A percentile compares a stretch with the other conserved stretches of the same genome.
Conservation (phyloP, 257 asterid species). For the Salvia rosmarinus region DNA sequence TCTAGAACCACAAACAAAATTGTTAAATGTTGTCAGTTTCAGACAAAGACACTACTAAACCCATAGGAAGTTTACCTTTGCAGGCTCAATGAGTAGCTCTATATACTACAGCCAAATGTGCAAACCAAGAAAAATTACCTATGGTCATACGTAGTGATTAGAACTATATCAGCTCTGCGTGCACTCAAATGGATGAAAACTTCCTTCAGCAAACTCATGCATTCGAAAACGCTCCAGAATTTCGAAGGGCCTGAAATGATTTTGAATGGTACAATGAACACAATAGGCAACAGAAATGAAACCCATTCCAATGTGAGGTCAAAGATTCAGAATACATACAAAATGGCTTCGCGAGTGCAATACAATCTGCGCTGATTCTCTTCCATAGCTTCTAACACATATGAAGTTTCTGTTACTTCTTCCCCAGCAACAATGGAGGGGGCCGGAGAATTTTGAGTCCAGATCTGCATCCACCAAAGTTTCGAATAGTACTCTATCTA, state of each 20-base stretch:
- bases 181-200: slow-evolving; percentile 94
- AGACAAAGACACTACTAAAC: too few species aligned
- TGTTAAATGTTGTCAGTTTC: too few species aligned
- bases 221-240: slow-evolving; percentile 83
- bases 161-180: slow-evolving; percentile 66
- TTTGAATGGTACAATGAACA: slow-evolving; percentile 16
- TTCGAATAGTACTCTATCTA: slow-evolving; percentile 16
- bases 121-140: slow-evolving; percentile 33
- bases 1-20: too few species aligned
- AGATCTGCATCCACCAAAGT: slow-evolving; percentile 58
- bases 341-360: slow-evolving; percentile 64
- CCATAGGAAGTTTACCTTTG: too few species aligned
- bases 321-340: slow-evolving; percentile 53
- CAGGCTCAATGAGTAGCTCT: too few species aligned
- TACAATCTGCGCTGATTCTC: slow-evolving; percentile 74
- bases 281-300: slow-evolving; percentile 18
- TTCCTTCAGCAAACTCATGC: slow-evolving; percentile 91
- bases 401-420: slow-evolving; percentile 68
- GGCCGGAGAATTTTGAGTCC: slow-evolving; percentile 82
- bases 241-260: slow-evolving; percentile 79
- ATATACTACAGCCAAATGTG: slow-evolving; percentile 1
- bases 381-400: slow-evolving; percentile 76
- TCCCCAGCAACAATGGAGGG: slow-evolving; percentile 80
- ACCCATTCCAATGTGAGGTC: slow-evolving; percentile 3
- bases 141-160: slow-evolving; percentile 13